These are phyloP conservation scores for Dillenia suffruticosa DNA, from an alignment of 164 flowering plant species.

Conservation along the genomic window DNA sequence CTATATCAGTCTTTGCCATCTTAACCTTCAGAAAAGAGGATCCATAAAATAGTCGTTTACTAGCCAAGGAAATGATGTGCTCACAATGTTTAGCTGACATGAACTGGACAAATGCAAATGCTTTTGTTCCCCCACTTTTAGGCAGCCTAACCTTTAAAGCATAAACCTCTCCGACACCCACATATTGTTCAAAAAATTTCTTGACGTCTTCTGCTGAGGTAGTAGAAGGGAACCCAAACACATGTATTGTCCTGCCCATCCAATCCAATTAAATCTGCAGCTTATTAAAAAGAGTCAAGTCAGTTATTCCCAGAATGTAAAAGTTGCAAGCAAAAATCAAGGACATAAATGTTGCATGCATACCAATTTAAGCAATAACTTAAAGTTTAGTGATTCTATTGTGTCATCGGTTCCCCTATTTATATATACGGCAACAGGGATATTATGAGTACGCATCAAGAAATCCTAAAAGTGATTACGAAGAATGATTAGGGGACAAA, in stretches of 20 bases:
- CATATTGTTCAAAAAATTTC: slow-evolving; percentile 39
- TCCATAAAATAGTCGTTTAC: slow-evolving; percentile 29
- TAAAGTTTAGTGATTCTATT: too few species aligned
- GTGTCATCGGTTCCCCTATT: too few species aligned
- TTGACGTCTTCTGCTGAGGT: slow-evolving; percentile 38
- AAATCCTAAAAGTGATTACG: too few species aligned
- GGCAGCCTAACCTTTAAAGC: slow-evolving; percentile 41
- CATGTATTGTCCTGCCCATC: slow-evolving; percentile 59
- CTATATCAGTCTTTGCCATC: slow-evolving; percentile 38
- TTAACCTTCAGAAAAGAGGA: slow-evolving; percentile 36
- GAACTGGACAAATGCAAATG: slow-evolving; percentile 66
- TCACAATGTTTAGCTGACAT: slow-evolving; percentile 26
- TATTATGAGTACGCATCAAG: too few species aligned
- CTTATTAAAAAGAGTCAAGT: slow-evolving; percentile 2
- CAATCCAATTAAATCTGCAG: neutral
- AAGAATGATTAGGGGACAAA: too few species aligned
- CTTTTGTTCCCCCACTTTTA: slow-evolving; percentile 24
- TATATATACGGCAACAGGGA: too few species aligned
- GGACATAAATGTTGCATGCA: too few species aligned
- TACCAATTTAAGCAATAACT: too few species aligned
- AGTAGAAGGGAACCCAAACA: slow-evolving; percentile 47
- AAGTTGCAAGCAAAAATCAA: too few species aligned
- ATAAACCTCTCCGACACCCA: slow-evolving; percentile 50
- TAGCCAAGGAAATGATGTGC: slow-evolving; percentile 25
- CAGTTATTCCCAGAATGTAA: neutral